phyloP scores from a whole-genome alignment of 2,329 filamentous ascomycete genomes.

The Elsinoe ampelina region DNA sequence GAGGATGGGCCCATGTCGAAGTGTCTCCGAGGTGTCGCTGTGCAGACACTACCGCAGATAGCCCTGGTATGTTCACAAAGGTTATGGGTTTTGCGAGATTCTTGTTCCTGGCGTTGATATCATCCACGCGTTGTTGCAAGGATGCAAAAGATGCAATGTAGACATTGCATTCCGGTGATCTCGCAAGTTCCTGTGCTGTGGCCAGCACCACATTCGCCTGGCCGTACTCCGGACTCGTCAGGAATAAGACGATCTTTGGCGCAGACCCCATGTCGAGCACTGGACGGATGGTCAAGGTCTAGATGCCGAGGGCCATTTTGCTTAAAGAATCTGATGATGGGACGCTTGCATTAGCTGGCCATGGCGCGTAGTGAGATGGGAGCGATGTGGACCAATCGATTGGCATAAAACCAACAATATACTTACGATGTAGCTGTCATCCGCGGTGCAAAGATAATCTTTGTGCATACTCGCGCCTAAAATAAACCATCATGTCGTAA shows the following conservation, averaged over 20 bases:
- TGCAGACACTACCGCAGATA: background rate
- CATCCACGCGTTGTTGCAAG: background rate
- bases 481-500: too few relatives aligned
- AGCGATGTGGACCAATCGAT: background rate
- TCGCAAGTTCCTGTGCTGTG: background rate
- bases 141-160: background rate
- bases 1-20: background rate
- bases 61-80: background rate
- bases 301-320: background rate
- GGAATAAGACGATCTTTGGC: background rate
- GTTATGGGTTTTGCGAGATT: background rate
- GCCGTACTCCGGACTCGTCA: conserved; percentile 4
- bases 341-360: too few relatives aligned
- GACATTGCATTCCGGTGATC: background rate
- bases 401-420: background rate
- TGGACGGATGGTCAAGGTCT: background rate
- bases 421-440: background rate
- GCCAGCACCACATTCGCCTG: background rate
- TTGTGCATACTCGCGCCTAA: too few relatives aligned
- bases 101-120: background rate
- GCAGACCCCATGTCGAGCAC: background rate
- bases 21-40: conserved; percentile 2
- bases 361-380: background rate
- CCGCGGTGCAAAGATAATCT: background rate
- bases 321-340: background rate